Evolutionary conservation across 176 grass and related monocot species (phyloP).

Genomic region (Phragmites australis): DNA sequence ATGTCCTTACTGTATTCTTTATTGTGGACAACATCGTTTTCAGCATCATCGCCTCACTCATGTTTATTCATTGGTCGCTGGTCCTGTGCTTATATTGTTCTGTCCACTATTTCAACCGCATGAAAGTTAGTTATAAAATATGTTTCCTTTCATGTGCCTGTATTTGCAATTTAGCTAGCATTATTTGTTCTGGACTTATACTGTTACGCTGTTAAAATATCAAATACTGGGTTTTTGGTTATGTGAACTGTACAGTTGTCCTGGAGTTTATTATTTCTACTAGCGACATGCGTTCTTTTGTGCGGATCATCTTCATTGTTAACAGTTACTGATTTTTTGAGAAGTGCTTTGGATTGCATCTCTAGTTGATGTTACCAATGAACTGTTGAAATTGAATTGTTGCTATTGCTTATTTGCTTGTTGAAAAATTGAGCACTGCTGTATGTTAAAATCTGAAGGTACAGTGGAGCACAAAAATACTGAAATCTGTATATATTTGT

Average conservation of each 20-base stretch:
- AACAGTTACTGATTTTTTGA: neutral
- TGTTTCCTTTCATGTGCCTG: neutral
- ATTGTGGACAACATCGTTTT: neutral
- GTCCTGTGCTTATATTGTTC: neutral
- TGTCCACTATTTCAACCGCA: neutral
- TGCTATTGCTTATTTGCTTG: neutral
- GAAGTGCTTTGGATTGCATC: neutral
- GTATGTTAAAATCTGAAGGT: neutral
- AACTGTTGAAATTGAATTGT: neutral
- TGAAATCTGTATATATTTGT: neutral
- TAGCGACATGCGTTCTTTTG: neutral
- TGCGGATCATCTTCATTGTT: neutral
- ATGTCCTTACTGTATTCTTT: neutral
- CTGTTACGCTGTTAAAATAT: slow-evolving; percentile 20
- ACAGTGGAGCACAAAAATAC: neutral
- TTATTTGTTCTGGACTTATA: neutral
- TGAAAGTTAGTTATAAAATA: slow-evolving; percentile 12
- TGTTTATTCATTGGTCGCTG: no score
- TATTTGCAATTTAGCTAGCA: neutral
- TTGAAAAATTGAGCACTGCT: neutral
- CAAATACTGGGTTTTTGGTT: neutral
- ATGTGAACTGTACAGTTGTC: neutral
- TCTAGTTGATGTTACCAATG: neutral
- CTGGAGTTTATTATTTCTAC: neutral
- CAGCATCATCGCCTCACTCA: neutral